Percentiles rank a stretch among this genome's conserved stretches.
These are phyloP conservation scores for Meyerozyma elateridarum DNA, from an alignment of 1,139 yeast genomes.

Conservation along the genomic window DNA sequence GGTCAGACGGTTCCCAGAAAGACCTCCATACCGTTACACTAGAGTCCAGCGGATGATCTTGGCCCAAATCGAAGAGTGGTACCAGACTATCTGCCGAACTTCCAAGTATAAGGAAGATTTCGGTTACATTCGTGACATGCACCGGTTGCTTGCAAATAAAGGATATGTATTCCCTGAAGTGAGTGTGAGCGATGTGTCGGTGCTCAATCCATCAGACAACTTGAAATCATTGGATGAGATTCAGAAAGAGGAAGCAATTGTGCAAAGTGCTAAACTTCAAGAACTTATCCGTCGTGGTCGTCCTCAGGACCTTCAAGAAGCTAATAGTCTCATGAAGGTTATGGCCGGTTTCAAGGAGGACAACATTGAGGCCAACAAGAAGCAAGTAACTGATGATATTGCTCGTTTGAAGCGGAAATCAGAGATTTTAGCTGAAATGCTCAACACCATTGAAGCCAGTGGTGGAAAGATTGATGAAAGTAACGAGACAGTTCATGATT, in stretches of 20 bases:
- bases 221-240: slow-evolving; percentile 86
- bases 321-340: slow-evolving; percentile 91
- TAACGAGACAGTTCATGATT: slow-evolving; percentile 72
- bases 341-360: slow-evolving; percentile 98
- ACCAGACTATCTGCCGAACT: slow-evolving; percentile 88
- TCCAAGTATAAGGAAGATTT: slow-evolving; percentile 88
- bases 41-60: slow-evolving; percentile 79
- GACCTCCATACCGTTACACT: slow-evolving; percentile 84
- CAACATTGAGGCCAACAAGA: slow-evolving; percentile 59
- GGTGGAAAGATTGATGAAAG: slow-evolving; percentile 45
- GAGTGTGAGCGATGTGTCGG: slow-evolving; percentile 87
- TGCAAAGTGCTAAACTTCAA: slow-evolving; percentile 92
- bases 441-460: slow-evolving; percentile 49
- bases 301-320: slow-evolving; percentile 93
- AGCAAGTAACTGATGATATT: slow-evolving; percentile 78
- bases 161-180: slow-evolving; percentile 91
- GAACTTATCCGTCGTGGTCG: slow-evolving; percentile 93
- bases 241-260: slow-evolving; percentile 87
- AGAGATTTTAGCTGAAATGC: slow-evolving; percentile 88
- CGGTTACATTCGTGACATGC: slow-evolving; percentile 94
- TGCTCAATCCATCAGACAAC: slow-evolving; percentile 85
- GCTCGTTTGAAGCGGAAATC: slow-evolving; percentile 83
- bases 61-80: slow-evolving; percentile 96
- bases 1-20: slow-evolving; percentile 90
- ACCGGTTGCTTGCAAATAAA: slow-evolving; percentile 78